Evolutionary conservation across 441 rosid species (phyloP).

Genomic region (Rhodomyrtus psidioides): DNA sequence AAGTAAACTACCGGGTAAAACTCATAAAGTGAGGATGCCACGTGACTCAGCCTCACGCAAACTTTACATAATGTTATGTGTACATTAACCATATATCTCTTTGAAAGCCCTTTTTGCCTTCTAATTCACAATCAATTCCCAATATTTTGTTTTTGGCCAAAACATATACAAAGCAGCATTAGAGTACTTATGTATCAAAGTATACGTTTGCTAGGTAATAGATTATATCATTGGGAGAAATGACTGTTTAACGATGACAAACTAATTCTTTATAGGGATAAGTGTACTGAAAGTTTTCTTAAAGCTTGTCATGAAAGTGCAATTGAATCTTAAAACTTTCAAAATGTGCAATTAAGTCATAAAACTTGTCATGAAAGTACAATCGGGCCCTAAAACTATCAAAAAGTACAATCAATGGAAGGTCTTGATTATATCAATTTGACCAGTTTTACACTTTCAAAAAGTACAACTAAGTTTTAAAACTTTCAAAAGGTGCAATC

Average conservation of each 20-base stretch:
- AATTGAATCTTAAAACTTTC: too few species aligned
- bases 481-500: too few species aligned
- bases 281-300: too few species aligned
- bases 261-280: not conserved
- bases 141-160: not conserved
- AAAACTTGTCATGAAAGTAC: too few species aligned
- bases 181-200: not conserved
- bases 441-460: too few species aligned
- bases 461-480: too few species aligned
- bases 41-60: not conserved
- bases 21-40: not conserved
- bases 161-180: not conserved
- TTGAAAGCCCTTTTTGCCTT: not conserved
- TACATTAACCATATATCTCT: not conserved
- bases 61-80: not conserved
- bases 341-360: too few species aligned
- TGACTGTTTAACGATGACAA: not conserved
- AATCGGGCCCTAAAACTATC: too few species aligned
- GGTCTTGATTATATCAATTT: too few species aligned
- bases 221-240: not conserved
- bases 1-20: not conserved
- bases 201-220: not conserved
- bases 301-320: too few species aligned
- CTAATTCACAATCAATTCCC: not conserved
- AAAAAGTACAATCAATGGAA: too few species aligned